Evolutionary conservation across 176 grass and related monocot genomes (phyloP).

Genomic region (Oryza australiensis): DNA sequence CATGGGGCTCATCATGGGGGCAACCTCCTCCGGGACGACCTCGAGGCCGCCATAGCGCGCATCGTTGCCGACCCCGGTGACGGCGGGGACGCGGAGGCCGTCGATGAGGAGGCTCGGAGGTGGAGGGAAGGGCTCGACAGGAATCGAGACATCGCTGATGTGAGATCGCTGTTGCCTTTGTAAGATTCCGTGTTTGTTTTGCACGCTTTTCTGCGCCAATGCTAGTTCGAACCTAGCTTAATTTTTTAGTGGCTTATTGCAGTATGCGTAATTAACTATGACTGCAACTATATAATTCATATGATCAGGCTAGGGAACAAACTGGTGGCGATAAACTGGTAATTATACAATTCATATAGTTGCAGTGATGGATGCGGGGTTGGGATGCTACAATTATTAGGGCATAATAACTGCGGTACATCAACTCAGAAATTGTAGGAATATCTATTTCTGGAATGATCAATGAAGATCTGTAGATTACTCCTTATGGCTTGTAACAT

Average conservation of each 20-base stretch:
- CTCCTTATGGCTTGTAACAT: neutral
- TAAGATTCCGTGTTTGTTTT: conserved; percentile 28
- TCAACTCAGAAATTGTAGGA: neutral
- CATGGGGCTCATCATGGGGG: conserved; percentile 97
- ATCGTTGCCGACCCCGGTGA: conserved; percentile 30
- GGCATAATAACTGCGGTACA: neutral
- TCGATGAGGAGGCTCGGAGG: conserved; percentile 16
- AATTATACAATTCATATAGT: neutral
- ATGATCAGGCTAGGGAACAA: neutral
- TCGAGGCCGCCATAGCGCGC: conserved; percentile 49
- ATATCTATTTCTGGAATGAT: neutral
- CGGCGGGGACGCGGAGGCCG: conserved; percentile 13
- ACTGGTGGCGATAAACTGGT: neutral
- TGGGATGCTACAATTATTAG: neutral
- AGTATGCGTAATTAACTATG: neutral
- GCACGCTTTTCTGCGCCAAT: neutral
- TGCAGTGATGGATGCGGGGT: neutral
- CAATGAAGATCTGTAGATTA: neutral
- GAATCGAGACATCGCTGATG: conserved; percentile 68
- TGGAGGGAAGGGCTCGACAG: conserved; percentile 63
- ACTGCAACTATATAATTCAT: neutral
- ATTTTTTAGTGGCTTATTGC: conserved; percentile 1
- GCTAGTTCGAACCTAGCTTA: neutral
- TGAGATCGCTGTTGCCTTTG: conserved; percentile 38
- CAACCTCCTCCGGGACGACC: conserved; percentile 61